Evolutionary conservation across 1,139 yeast species (phyloP), one percentile per base, ranked within the genome.

Genomic region (Suhomyces terraborum): DNA sequence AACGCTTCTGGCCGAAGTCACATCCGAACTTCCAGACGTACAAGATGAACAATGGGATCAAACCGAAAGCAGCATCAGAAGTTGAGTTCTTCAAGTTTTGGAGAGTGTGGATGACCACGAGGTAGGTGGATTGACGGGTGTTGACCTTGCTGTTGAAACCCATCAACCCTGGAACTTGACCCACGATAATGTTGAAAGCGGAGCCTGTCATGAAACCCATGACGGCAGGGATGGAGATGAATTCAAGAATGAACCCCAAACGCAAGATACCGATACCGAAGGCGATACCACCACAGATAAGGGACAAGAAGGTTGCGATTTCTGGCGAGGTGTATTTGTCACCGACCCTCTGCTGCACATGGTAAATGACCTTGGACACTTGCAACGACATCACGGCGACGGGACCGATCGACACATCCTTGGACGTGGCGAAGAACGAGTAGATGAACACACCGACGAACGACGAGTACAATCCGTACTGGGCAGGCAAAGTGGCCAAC

Each of bases 151-250:
- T 75, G 51, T 65, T 70, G 66, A 73, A 85, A 19, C 98, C 98
- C 87, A 91, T 76, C 47, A 91, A 73, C 10, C 77, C 85, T 2
- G 97, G 96, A 7, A 89, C 83, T 66, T 91, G 97, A 29, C 97
- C 96, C 44, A 73, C 65, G 35, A 85, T 73, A 56, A 91, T 91
- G 53, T 73, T 82, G 56, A 91, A 78, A 3, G 97, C 96, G 9
- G 96, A 88, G 41, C 97, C 97, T 28, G 94, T 78, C 94, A 91
- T 91, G 68, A 89, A 91, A 0, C 97, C 98, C 70, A 89, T 77
- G 35, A 91, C 96, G 1, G 96, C 96, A 27, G 96, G 96, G 53
- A 84, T 73, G 6, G 97, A 88, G 54, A 91, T 88, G 58, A 86
- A 82, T 60, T 91, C 98, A 38, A 91, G 79, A 42, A 91, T 73